These are phyloP conservation scores for Xylariaceae sp. DNA, from an alignment of 2,329 filamentous ascomycete genomes.

Conservation along the genomic window DNA sequence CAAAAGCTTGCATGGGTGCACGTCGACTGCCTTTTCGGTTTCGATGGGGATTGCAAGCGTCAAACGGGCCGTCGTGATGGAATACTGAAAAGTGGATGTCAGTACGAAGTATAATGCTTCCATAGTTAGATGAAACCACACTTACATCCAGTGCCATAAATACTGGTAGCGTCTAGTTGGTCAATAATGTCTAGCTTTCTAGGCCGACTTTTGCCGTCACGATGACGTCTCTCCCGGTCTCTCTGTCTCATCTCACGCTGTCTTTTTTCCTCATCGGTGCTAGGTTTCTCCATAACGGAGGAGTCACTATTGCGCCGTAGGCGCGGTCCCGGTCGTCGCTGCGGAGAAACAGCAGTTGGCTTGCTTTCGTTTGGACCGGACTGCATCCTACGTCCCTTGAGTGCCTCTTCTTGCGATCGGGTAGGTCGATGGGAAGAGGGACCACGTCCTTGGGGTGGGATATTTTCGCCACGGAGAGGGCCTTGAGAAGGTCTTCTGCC, in stretches of 20 bases:
- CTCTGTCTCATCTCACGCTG: conserved; percentile 46
- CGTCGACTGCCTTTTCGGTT: conserved; percentile 78
- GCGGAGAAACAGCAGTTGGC: conserved; percentile 36
- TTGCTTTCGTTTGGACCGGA: conserved; percentile 35
- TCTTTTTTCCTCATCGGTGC: conserved; percentile 58
- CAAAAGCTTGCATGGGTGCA: conserved; percentile 95
- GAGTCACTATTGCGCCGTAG: conserved; percentile 76
- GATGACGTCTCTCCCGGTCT: conserved; percentile 48
- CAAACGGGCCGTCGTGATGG: conserved; percentile 95
- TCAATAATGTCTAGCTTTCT: conserved; percentile 83
- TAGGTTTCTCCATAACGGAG: conserved; percentile 61
- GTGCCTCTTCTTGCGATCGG: conserved; percentile 63
- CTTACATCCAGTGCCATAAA: conserved; percentile 87
- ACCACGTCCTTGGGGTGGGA: conserved; percentile 44
- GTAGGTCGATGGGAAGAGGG: conserved; percentile 56
- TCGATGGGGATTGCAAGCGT: conserved; percentile 90
- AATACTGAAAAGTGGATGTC: conserved; percentile 59
- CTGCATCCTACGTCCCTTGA: conserved; percentile 46
- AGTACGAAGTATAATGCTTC: neutral
- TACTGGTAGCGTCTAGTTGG: conserved; percentile 91
- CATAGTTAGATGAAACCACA: conserved; percentile 26
- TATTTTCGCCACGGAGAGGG: conserved; percentile 45
- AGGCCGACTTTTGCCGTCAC: conserved; percentile 46
- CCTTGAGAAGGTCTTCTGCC: conserved; percentile 39
- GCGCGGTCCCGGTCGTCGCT: conserved; percentile 43